Base-by-base conservation (phyloP, 177 flowering plant species). In the Vitis hybrid region DNA sequence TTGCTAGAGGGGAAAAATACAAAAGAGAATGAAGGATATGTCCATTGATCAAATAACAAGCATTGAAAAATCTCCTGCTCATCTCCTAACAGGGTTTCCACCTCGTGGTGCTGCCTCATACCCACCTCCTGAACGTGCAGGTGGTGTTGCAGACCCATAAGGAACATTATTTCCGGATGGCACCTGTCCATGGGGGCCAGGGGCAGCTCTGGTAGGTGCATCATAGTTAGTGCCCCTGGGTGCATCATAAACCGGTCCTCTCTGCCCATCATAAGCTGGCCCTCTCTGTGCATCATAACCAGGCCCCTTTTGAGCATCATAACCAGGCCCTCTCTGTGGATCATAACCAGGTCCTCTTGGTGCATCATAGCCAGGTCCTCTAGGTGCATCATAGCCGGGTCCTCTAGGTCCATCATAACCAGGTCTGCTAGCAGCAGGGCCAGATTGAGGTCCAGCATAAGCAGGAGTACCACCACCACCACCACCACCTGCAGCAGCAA, bases 31-130 rank as follows among this genome's bases (percentile, higher is more conserved):
- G 56, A 60, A 35, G 30, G 62, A 60, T 12, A 19, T 27, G 46
- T 40, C 62, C 35, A 10, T 12, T 9, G 14, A 60, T 11, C 24
- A 46, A 35, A 62, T 12, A 9, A 21, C 3, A 64, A 19, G 12
- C 13, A 50, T 51, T 13, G 24, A 21, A 51, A 27, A 49, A 18
- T 3, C 52, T 62, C 64, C 15, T 2, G 56, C 70, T 77, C 77
- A 86, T 80, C 85, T 76, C 50, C 82, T 70, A 9, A 13, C 72
- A 32, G 83, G 80, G 66, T 89, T 87, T 60, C 85, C 91, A 59
- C 82, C 88, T 48, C 82, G 81, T 65, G 86, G 60, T 15, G 75
- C 84, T 52, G 81, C 70, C 60, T 82, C 81, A 62, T 70, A 78
- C 15, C 65, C 75, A 65, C 63, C 59, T 46, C 70, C 68, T 56